Conservation (phyloP, 2,329 filamentous ascomycete species). For the Diaporthe sp. region DNA sequence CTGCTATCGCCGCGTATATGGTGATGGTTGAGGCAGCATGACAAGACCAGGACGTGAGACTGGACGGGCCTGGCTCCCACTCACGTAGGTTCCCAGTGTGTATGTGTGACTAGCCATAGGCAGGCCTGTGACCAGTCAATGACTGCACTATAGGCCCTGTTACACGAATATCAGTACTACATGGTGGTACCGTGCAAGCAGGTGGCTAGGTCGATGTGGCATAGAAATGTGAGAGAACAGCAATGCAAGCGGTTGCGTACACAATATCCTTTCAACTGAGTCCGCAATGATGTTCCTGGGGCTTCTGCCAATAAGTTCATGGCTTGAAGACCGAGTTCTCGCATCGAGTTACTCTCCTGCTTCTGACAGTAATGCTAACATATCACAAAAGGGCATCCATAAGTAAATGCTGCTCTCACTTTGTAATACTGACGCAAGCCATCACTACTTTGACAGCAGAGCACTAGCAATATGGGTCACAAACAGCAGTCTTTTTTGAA, state of each 20-base stretch:
- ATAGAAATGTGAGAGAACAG: not conserved
- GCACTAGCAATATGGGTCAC: no score
- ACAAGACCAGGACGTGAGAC: not conserved
- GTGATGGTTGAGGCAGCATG: not conserved
- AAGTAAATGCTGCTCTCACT: no score
- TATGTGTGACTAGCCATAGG: not conserved
- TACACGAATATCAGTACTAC: not conserved
- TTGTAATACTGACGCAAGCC: not conserved
- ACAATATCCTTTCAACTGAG: fast-evolving
- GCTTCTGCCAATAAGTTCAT: no score
- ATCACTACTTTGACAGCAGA: not conserved
- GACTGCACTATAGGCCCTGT: not conserved
- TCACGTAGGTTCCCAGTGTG: not conserved
- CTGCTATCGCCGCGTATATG: fast-evolving
- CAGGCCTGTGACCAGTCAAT: not conserved
- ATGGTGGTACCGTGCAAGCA: not conserved
- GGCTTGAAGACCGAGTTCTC: no score
- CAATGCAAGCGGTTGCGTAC: fast-evolving
- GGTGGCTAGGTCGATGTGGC: not conserved
- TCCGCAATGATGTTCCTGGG: no score
- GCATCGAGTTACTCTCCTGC: no score
- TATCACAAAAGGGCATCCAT: no score
- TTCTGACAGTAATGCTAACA: no score
- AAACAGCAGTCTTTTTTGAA: fast-evolving
- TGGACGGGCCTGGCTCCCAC: not conserved